These are phyloP conservation scores for Colletotrichum tofieldiae DNA, from an alignment of 2,329 filamentous ascomycete species.

Conservation along the genomic window DNA sequence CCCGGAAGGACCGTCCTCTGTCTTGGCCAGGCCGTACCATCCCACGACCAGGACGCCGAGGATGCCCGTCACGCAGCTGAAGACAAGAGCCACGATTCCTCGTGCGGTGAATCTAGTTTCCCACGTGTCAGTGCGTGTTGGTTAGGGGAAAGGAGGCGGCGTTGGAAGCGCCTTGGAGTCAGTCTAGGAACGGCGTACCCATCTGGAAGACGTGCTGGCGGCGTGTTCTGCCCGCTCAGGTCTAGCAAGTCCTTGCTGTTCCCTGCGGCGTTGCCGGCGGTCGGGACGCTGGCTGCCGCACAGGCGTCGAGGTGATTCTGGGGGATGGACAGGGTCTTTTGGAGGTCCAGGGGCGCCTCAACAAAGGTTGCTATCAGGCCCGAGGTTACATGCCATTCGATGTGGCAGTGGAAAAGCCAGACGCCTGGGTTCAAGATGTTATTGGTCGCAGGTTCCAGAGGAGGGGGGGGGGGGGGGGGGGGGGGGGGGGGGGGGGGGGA, in stretches of 20 bases:
- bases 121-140: not conserved
- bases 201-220: conserved; percentile 70
- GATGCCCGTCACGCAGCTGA: conserved; percentile 79
- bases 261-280: conserved; percentile 80
- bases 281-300: conserved; percentile 64
- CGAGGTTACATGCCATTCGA: conserved; percentile 82
- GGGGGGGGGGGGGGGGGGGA: not conserved
- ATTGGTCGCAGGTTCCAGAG: not conserved
- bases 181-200: conserved; percentile 63
- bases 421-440: conserved; percentile 57
- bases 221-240: conserved; percentile 72
- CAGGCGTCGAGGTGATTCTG: conserved; percentile 72
- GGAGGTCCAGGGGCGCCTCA: conserved; percentile 75
- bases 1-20: conserved; percentile 4
- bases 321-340: conserved; percentile 73
- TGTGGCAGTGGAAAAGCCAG: conserved; percentile 86
- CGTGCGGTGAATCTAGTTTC: conserved; percentile 73
- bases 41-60: conserved; percentile 77
- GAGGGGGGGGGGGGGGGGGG: not conserved
- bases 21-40: conserved; percentile 72
- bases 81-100: conserved; percentile 82
- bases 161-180: not conserved
- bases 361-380: conserved; percentile 78
- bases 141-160: not conserved
- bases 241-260: conserved; percentile 77